Conservation (phyloP, 371 early-diverging fungal species). For the Mortierella sp. region DNA sequence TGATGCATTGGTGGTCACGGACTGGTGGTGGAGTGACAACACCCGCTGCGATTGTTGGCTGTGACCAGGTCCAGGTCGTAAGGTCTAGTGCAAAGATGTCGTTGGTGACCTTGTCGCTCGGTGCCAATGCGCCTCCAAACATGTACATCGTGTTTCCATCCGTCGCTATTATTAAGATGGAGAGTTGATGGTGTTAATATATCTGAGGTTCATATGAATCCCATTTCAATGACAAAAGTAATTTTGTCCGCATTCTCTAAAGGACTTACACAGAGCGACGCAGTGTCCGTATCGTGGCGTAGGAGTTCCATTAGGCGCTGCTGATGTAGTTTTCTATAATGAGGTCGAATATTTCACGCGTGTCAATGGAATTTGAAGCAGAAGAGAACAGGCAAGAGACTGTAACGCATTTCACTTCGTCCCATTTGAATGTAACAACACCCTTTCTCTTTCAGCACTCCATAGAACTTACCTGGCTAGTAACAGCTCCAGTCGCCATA, state of each 20-base stretch:
- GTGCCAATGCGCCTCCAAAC: constrained; percentile 42
- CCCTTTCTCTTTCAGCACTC: too few species aligned
- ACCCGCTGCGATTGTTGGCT: constrained; percentile 17
- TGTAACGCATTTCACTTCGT: neutral
- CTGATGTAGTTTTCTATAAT: constrained; percentile 28
- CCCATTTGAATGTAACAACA: too few species aligned
- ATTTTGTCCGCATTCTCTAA: neutral
- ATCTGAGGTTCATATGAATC: too few species aligned
- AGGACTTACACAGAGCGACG: constrained; percentile 37
- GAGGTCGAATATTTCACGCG: neutral
- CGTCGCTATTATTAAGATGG: constrained; percentile 14
- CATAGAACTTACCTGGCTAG: constrained; percentile 28
- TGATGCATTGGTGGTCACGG: constrained; percentile 47
- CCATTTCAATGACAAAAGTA: too few species aligned
- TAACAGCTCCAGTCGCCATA: constrained; percentile 34
- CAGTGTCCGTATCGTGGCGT: constrained; percentile 49
- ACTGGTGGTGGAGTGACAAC: constrained; percentile 24
- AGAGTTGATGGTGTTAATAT: too few species aligned
- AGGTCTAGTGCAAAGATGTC: constrained; percentile 31
- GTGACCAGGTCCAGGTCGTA: constrained; percentile 42
- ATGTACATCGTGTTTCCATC: constrained; percentile 44
- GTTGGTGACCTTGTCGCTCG: constrained; percentile 27
- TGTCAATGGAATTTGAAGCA: neutral
- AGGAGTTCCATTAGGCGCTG: constrained; percentile 2
- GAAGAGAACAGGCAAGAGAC: neutral